These are phyloP conservation scores for Colletotrichum lentis DNA, from an alignment of 2,329 filamentous ascomycete species.

Conservation along the genomic window DNA sequence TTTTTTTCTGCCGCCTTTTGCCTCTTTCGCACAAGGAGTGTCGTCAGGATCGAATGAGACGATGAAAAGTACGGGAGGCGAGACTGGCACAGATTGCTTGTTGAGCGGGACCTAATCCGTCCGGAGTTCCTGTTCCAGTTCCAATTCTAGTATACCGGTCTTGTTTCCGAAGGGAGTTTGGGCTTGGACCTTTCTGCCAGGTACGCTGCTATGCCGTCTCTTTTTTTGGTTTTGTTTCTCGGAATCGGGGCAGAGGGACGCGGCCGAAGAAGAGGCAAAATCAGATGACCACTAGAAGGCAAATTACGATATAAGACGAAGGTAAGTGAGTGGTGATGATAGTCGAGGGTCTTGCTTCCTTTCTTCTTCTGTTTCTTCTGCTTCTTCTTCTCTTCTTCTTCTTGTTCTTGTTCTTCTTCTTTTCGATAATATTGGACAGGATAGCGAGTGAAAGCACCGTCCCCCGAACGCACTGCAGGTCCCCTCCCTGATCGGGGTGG, in stretches of 20 bases:
- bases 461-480: slow-evolving; percentile 16
- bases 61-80: slow-evolving; percentile 10
- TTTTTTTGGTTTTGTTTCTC: background rate
- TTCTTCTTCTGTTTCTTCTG: too few relatives aligned
- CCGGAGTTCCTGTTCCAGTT: slow-evolving; percentile 10
- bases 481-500: slow-evolving; percentile 36
- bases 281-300: background rate
- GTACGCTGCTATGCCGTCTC: background rate
- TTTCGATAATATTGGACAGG: slow-evolving; percentile 14
- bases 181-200: slow-evolving; percentile 13
- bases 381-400: too few relatives aligned
- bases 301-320: slow-evolving; percentile 9
- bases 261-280: background rate
- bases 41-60: slow-evolving; percentile 18
- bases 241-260: background rate
- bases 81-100: background rate
- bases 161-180: slow-evolving; percentile 26
- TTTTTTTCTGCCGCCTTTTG: slow-evolving; percentile 14
- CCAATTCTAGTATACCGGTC: slow-evolving; percentile 8
- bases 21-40: slow-evolving; percentile 19
- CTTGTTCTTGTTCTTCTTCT: too few relatives aligned
- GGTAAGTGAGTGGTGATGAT: background rate
- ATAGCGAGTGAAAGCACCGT: slow-evolving; percentile 24
- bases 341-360: background rate
- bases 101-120: slow-evolving; percentile 13